These are phyloP conservation scores for Podila minutissima DNA, from an alignment of 192 early-diverging fungal genomes.

Conservation along the genomic window DNA sequence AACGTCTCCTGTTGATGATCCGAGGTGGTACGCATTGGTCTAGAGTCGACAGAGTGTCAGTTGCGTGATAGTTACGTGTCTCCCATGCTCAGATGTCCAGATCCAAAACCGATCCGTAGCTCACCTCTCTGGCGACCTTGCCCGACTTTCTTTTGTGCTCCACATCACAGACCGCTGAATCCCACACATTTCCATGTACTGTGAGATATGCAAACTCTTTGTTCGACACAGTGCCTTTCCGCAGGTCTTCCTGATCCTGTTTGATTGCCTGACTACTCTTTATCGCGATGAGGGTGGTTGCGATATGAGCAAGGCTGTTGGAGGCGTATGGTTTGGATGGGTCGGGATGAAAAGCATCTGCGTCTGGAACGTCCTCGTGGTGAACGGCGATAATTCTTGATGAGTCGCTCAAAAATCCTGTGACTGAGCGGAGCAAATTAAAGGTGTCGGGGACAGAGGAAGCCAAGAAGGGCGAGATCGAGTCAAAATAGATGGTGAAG, in stretches of 20 bases:
- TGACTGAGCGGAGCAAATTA: constrained; percentile 45
- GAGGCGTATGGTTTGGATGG: constrained; percentile 29
- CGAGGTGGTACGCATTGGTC: constrained; percentile 51
- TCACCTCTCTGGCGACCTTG: constrained; percentile 52
- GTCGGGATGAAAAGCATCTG: constrained; percentile 23
- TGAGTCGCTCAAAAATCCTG: constrained; percentile 18
- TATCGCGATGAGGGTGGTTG: constrained; percentile 42
- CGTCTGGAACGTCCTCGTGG: constrained; percentile 54
- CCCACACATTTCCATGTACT: constrained; percentile 33
- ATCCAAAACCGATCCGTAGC: too few relatives aligned
- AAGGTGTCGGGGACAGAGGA: constrained; percentile 43
- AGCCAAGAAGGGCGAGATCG: constrained; percentile 25
- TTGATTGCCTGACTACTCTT: constrained; percentile 44
- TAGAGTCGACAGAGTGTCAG: not conserved
- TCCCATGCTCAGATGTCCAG: too few relatives aligned
- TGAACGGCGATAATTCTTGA: constrained; percentile 49
- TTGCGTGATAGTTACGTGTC: too few relatives aligned
- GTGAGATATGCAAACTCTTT: constrained; percentile 39
- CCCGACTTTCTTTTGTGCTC: constrained; percentile 55
- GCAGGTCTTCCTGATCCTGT: constrained; percentile 29
- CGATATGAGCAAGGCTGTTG: constrained; percentile 45
- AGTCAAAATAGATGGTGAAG: constrained; percentile 46
- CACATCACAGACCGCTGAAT: constrained; percentile 48
- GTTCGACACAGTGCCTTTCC: constrained; percentile 2
- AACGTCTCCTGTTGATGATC: constrained; percentile 28